Percentiles rank a stretch among this genome's conserved stretches.
phyloP scores from a whole-genome alignment of 2,329 filamentous ascomycete genomes.

The Paraphoma chrysanthemicola region DNA sequence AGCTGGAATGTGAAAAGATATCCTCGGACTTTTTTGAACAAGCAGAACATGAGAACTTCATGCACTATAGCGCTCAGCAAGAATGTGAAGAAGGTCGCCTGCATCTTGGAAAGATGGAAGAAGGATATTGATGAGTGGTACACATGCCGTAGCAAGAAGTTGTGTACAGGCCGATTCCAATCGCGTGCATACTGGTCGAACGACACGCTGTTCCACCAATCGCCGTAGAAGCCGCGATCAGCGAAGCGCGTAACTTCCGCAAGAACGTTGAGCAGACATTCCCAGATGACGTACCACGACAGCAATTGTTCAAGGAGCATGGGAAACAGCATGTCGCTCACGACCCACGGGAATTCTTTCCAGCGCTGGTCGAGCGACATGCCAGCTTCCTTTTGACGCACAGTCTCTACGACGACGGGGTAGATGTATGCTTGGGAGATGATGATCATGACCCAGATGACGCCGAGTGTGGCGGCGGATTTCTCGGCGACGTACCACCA shows the following conservation, averaged over 20 bases:
- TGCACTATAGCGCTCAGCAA: constrained; percentile 74
- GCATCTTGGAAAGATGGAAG: constrained; percentile 72
- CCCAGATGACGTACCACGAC: constrained; percentile 83
- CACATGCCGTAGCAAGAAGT: constrained; percentile 78
- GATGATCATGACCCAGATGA: constrained; percentile 80
- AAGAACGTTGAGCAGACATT: constrained; percentile 70
- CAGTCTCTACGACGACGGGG: constrained; percentile 72
- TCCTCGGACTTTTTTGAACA: constrained; percentile 79
- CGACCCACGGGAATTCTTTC: constrained; percentile 73
- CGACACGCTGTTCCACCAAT: constrained; percentile 61
- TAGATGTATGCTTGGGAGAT: constrained; percentile 80
- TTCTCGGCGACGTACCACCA: constrained; percentile 81
- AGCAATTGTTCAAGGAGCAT: constrained; percentile 81
- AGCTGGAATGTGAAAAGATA: constrained; percentile 78
- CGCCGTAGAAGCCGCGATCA: constrained; percentile 71
- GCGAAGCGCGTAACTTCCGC: constrained; percentile 80
- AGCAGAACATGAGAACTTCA: constrained; percentile 80
- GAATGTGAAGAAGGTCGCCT: constrained; percentile 78
- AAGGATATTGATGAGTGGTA: constrained; percentile 80
- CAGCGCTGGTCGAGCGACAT: constrained; percentile 68
- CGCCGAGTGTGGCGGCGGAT: constrained; percentile 70
- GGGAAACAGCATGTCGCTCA: constrained; percentile 78
- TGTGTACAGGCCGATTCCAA: constrained; percentile 83
- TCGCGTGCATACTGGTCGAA: constrained; percentile 82
- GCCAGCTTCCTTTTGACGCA: constrained; percentile 71